phyloP scores from a whole-genome alignment of 306 rosid species.

The Ormosia semicastrata region DNA sequence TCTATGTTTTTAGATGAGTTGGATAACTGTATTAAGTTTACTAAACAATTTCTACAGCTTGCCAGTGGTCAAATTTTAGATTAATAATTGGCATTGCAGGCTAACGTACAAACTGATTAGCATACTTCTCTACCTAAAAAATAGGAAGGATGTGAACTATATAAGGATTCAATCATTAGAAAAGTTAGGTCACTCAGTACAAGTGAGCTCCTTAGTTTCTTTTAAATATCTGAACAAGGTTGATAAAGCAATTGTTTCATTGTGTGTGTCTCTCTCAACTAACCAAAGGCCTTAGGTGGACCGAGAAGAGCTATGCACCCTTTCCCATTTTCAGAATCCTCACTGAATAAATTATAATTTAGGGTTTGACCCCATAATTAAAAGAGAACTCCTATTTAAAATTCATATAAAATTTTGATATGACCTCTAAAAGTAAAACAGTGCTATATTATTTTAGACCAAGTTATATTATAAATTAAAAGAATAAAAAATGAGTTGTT shows the following conservation, averaged over 20 bases:
- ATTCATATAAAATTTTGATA: background rate
- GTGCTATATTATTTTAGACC: no score
- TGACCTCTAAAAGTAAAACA: background rate
- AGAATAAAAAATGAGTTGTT: background rate
- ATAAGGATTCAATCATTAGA: slow-evolving; percentile 21
- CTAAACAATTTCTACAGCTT: no score
- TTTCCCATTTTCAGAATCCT: background rate
- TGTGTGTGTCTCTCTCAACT: slow-evolving; percentile 37
- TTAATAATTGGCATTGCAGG: no score
- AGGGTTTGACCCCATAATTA: background rate
- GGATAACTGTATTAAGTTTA: no score
- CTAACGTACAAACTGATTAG: no score
- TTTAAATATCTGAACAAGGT: slow-evolving; percentile 11
- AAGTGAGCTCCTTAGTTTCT: background rate
- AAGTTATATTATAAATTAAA: no score
- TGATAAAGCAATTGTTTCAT: slow-evolving; percentile 39
- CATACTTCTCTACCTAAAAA: no score
- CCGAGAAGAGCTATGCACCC: background rate
- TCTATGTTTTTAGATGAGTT: background rate
- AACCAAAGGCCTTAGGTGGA: background rate
- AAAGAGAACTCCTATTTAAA: background rate
- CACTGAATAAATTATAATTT: background rate
- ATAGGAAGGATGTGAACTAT: background rate
- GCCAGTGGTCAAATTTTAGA: no score
- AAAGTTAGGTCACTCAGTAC: background rate